These are phyloP conservation scores for Capsicum pubescens DNA, from an alignment of 257 asterid genomes.

Conservation along the genomic window DNA sequence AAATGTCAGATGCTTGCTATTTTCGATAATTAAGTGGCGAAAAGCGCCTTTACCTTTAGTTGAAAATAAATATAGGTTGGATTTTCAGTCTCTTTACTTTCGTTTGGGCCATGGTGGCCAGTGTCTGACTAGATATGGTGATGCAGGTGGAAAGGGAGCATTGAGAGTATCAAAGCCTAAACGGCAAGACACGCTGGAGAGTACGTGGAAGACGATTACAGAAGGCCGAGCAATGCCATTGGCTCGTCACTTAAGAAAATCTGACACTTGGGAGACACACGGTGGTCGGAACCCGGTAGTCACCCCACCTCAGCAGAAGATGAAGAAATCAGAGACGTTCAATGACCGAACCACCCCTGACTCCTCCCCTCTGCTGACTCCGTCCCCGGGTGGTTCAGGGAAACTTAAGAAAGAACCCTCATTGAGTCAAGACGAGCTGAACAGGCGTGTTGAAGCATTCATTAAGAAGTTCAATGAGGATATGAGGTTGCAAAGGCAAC, in stretches of 20 bases:
- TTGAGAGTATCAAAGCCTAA: conserved; percentile 63
- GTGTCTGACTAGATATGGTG: neutral
- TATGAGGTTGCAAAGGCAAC: conserved; percentile 82
- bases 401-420: conserved; percentile 70
- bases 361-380: conserved; percentile 35
- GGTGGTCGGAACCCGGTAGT: conserved; percentile 37
- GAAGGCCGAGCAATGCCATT: conserved; percentile 79
- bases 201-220: conserved; percentile 84
- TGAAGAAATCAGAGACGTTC: conserved; percentile 74
- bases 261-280: conserved; percentile 74
- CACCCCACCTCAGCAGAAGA: conserved; percentile 41
- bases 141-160: conserved; percentile 64
- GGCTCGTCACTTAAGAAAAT: conserved; percentile 69
- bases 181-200: conserved; percentile 77
- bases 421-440: conserved; percentile 70
- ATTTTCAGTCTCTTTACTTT: too few relatives aligned
- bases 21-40: too few relatives aligned
- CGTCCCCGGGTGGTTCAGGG: conserved; percentile 43
- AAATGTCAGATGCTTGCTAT: too few relatives aligned
- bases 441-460: conserved; percentile 79
- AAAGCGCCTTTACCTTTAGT: too few relatives aligned
- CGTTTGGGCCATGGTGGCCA: too few relatives aligned
- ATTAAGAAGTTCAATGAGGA: conserved; percentile 84
- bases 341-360: conserved; percentile 35
- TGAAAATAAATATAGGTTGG: too few relatives aligned